phyloP scores from a whole-genome alignment of 2,329 filamentous ascomycete genomes.

The Penicillium sp. region DNA sequence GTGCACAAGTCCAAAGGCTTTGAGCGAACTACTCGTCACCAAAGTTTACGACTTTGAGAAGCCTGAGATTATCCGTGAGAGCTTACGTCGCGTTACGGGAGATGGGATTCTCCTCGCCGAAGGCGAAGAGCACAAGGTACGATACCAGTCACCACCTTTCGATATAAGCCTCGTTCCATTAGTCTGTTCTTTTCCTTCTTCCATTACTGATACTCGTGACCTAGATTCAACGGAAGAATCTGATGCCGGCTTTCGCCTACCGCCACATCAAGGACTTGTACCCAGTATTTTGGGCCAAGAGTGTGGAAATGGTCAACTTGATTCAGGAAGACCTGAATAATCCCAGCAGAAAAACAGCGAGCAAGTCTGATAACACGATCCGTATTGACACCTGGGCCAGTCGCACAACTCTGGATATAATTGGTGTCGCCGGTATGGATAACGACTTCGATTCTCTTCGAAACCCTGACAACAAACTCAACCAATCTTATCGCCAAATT shows the following conservation, averaged over 20 bases:
- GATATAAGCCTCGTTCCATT: not conserved
- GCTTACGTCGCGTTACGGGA: slow-evolving; percentile 41
- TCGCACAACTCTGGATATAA: slow-evolving; percentile 72
- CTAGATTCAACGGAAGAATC: slow-evolving; percentile 67
- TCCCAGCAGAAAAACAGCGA: slow-evolving; percentile 33
- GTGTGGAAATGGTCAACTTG: slow-evolving; percentile 64
- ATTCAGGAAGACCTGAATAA: slow-evolving; percentile 52
- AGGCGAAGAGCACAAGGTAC: slow-evolving; percentile 81
- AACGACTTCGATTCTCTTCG: slow-evolving; percentile 68
- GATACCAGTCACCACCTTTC: not conserved
- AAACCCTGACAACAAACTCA: slow-evolving; percentile 62
- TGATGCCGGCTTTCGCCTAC: slow-evolving; percentile 83
- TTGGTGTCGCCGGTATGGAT: slow-evolving; percentile 71
- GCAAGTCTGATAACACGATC: slow-evolving; percentile 47
- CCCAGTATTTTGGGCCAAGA: slow-evolving; percentile 79
- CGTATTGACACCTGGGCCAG: slow-evolving; percentile 66
- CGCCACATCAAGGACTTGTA: slow-evolving; percentile 83
- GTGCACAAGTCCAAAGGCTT: slow-evolving; percentile 61
- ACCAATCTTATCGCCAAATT: slow-evolving; percentile 35
- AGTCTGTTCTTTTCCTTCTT: too few species aligned
- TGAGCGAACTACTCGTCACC: slow-evolving; percentile 69
- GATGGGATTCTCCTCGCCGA: slow-evolving; percentile 69
- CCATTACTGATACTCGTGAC: too few species aligned
- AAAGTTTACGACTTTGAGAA: slow-evolving; percentile 72
- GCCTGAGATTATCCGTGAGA: slow-evolving; percentile 51